Percentiles rank a stretch among this genome's conserved stretches.
Conservation (phyloP, 2,329 filamentous ascomycete species). For the Fusarium anthophilum region DNA sequence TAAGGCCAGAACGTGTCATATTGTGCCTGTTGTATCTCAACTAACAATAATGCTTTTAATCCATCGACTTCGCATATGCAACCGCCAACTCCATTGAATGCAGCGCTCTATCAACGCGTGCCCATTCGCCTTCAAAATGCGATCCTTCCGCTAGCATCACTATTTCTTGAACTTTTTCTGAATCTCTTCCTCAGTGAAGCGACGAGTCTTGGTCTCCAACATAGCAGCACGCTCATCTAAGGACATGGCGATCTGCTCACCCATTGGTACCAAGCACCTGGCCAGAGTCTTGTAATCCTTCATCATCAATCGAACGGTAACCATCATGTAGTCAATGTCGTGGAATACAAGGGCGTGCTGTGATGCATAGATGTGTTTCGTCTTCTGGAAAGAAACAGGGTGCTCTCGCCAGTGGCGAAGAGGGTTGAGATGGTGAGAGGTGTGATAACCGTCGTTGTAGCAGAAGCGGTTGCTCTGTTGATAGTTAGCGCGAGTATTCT, state of each 20-base stretch:
- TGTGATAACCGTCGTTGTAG: slow-evolving; percentile 86
- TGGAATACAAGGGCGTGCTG: slow-evolving; percentile 80
- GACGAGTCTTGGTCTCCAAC: slow-evolving; percentile 36
- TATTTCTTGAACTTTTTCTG: slow-evolving; percentile 32
- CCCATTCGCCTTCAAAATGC: too few species aligned
- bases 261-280: slow-evolving; percentile 76
- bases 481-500: not conserved
- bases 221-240: slow-evolving; percentile 53
- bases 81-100: not conserved
- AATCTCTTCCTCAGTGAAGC: slow-evolving; percentile 40
- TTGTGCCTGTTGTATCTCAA: not conserved
- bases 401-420: slow-evolving; percentile 84
- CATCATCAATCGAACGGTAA: slow-evolving; percentile 72
- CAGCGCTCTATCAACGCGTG: not conserved
- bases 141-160: not conserved
- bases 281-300: slow-evolving; percentile 79
- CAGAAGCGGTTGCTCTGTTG: slow-evolving; percentile 79
- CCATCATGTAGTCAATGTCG: slow-evolving; percentile 83
- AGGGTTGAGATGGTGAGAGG: slow-evolving; percentile 82
- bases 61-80: not conserved
- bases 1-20: fast-evolving
- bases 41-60: not conserved
- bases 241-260: slow-evolving; percentile 73
- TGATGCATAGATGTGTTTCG: slow-evolving; percentile 71
- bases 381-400: slow-evolving; percentile 75